A percentile compares a stretch with the other conserved stretches of the same genome.
phyloP scores from a whole-genome alignment of 805 yeast species.

The Saccharomycopsis schoenii region DNA sequence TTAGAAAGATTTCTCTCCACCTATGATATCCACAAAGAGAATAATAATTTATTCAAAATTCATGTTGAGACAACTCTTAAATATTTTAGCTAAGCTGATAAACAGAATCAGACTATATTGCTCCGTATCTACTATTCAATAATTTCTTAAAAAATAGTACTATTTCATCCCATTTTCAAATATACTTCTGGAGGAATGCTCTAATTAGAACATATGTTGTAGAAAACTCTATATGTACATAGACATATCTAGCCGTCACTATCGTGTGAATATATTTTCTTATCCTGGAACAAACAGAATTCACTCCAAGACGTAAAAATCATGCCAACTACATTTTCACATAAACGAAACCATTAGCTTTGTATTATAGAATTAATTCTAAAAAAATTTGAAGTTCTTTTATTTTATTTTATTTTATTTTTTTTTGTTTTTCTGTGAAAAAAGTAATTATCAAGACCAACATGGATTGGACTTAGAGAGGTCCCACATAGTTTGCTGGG shows the following conservation, averaged over 20 bases:
- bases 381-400: too few relatives aligned
- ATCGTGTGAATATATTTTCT: too few relatives aligned
- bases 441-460: background rate
- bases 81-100: background rate
- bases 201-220: background rate
- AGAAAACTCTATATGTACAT: too few relatives aligned
- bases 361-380: background rate
- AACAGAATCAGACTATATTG: background rate
- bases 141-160: background rate
- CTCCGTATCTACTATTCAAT: background rate
- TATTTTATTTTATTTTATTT: too few relatives aligned
- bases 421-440: background rate
- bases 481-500: slow-evolving; percentile 94
- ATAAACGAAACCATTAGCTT: background rate
- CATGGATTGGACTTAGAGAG: slow-evolving; percentile 23
- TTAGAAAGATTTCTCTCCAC: slow-evolving; percentile 1
- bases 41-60: slow-evolving; percentile 18
- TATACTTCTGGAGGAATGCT: background rate
- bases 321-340: background rate
- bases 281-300: too few relatives aligned
- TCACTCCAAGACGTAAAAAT: background rate
- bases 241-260: too few relatives aligned
- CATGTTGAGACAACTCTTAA: slow-evolving; percentile 10
- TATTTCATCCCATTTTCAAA: background rate
- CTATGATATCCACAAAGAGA: slow-evolving; percentile 18